phyloP scores from a whole-genome alignment of 2,329 filamentous ascomycete species.

The Pseudofabraea citricarpa region DNA sequence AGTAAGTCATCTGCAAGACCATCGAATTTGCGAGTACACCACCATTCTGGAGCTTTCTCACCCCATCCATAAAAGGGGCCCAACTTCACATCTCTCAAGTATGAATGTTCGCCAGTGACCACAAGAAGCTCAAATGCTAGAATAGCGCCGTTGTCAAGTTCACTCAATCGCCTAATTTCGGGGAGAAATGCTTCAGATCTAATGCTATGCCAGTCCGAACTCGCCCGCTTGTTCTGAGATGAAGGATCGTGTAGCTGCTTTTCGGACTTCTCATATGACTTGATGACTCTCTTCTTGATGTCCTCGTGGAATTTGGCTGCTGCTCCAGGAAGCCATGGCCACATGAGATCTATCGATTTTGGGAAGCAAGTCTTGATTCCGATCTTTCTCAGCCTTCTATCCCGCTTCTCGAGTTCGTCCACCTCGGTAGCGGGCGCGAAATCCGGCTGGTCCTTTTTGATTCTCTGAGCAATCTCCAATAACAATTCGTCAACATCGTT shows the following conservation, averaged over 20 bases:
- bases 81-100: constrained; percentile 1
- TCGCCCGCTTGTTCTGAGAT: constrained; percentile 1
- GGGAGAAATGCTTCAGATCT: constrained; percentile 2
- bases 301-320: constrained; percentile 1
- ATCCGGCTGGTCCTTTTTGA: not conserved
- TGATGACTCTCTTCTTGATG: constrained; percentile 1
- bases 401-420: not conserved
- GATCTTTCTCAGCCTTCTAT: not conserved
- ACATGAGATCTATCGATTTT: not conserved
- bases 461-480: not conserved
- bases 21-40: constrained; percentile 1
- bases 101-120: not conserved
- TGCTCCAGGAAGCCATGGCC: constrained; percentile 1
- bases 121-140: constrained; percentile 1
- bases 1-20: not conserved
- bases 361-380: constrained; percentile 1
- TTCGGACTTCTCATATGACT: constrained; percentile 1
- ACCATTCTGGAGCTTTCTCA: constrained; percentile 1
- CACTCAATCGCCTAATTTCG: constrained; percentile 1
- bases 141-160: not conserved
- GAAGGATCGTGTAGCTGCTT: not conserved
- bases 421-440: constrained; percentile 1
- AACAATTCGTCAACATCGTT: not conserved
- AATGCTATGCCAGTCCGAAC: constrained; percentile 3
- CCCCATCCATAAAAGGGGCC: constrained; percentile 1